These are phyloP conservation scores for Xylariaceae sp. DNA, from an alignment of 2,329 filamentous ascomycete species.

Conservation along the genomic window DNA sequence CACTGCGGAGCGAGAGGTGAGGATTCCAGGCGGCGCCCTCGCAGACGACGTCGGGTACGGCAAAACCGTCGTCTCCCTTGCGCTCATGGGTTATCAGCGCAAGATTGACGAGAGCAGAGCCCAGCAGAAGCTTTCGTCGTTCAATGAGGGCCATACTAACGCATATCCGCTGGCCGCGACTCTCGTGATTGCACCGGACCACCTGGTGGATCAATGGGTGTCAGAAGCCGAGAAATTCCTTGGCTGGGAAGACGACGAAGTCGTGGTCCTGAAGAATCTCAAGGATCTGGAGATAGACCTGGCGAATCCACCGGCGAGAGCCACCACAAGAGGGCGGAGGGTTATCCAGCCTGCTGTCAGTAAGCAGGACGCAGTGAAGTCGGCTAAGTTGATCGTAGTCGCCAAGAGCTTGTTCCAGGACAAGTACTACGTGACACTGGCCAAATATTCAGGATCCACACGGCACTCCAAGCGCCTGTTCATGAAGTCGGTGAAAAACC, in stretches of 20 bases:
- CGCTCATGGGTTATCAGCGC: conserved; percentile 30
- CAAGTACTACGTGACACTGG: too few species aligned
- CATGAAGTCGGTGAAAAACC: conserved; percentile 1
- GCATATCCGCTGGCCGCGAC: conserved; percentile 32
- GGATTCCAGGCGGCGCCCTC: conserved; percentile 34
- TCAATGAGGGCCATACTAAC: not conserved
- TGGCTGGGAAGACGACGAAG: conserved; percentile 10
- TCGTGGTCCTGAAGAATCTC: conserved; percentile 25
- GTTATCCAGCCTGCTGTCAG: too few species aligned
- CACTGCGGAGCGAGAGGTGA: conserved; percentile 24
- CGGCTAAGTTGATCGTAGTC: too few species aligned
- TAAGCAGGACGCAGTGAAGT: too few species aligned
- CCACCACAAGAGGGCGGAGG: too few species aligned
- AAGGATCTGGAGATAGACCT: conserved; percentile 7
- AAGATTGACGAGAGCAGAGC: conserved; percentile 20
- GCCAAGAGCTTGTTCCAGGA: too few species aligned
- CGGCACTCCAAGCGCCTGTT: conserved; percentile 11
- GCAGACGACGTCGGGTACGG: conserved; percentile 42
- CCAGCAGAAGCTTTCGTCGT: conserved; percentile 13
- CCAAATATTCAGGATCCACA: too few species aligned
- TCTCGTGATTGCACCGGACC: conserved; percentile 36
- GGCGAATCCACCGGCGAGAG: too few species aligned
- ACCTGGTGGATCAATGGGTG: conserved; percentile 38
- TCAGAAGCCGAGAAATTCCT: conserved; percentile 33
- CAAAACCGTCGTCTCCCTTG: conserved; percentile 39